Evolutionary conservation across 768 basidiomycete genomes (phyloP).

Genomic region (Naganishia antarctica): DNA sequence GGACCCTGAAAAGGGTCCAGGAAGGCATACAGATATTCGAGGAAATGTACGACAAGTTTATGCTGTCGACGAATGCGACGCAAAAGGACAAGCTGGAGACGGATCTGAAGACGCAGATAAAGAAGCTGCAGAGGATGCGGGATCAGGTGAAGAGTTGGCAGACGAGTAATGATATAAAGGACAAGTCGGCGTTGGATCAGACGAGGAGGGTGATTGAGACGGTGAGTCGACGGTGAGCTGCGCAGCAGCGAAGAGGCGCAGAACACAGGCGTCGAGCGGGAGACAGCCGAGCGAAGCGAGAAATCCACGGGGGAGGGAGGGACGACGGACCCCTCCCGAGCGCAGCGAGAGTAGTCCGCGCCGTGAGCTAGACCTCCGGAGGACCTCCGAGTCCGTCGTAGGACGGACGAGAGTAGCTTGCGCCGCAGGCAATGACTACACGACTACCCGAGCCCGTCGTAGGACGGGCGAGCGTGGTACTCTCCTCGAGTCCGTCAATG

Average conservation of each 20-base stretch:
- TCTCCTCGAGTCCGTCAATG: not conserved
- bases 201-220: slow-evolving; percentile 95
- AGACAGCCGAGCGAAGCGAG: slow-evolving; percentile 7
- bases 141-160: slow-evolving; percentile 96
- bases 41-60: slow-evolving; percentile 95
- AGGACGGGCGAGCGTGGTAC: not conserved
- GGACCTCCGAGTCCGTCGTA: too few species aligned
- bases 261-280: not conserved
- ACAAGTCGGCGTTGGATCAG: slow-evolving; percentile 85
- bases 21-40: slow-evolving; percentile 68
- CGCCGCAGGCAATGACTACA: too few species aligned
- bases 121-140: slow-evolving; percentile 77
- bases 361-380: not conserved
- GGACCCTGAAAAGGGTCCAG: slow-evolving; percentile 91
- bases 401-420: too few species aligned
- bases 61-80: slow-evolving; percentile 86
- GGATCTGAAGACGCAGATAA: slow-evolving; percentile 96
- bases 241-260: too few species aligned
- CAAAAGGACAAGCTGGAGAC: slow-evolving; percentile 98
- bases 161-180: slow-evolving; percentile 96
- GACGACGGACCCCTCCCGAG: not conserved
- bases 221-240: slow-evolving; percentile 53
- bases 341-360: slow-evolving; percentile 2
- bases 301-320: not conserved
- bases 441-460: too few species aligned